These are phyloP conservation scores for Termitomyces titanicus DNA, from an alignment of 768 basidiomycete genomes.

Conservation along the genomic window DNA sequence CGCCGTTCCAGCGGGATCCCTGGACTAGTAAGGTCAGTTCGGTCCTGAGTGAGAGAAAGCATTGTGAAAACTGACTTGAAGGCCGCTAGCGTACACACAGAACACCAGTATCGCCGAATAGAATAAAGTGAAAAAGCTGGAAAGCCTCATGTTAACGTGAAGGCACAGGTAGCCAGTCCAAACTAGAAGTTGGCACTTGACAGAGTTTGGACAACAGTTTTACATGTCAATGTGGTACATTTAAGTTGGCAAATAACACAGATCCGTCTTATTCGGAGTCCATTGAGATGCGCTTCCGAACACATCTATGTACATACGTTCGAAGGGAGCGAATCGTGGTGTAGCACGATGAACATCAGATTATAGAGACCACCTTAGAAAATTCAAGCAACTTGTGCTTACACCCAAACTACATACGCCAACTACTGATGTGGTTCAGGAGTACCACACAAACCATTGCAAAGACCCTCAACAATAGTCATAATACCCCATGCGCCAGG, in stretches of 20 bases:
- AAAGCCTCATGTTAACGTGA: not conserved
- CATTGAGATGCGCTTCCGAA: too few species aligned
- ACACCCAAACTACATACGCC: not conserved
- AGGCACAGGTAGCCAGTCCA: not conserved
- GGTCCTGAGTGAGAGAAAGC: not conserved
- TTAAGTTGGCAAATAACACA: not conserved
- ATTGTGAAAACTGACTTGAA: constrained; percentile 1
- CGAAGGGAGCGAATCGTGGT: too few species aligned
- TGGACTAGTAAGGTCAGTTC: constrained; percentile 2
- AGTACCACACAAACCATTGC: constrained; percentile 14
- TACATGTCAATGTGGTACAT: too few species aligned
- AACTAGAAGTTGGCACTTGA: not conserved
- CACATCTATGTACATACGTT: too few species aligned
- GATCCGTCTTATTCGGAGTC: not conserved
- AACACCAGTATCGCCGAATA: not conserved
- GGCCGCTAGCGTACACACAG: not conserved
- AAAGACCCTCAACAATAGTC: constrained; percentile 36
- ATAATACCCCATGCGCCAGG: constrained; percentile 56
- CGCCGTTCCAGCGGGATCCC: constrained; percentile 12
- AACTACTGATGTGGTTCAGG: not conserved
- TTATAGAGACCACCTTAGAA: not conserved
- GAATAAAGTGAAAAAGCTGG: not conserved
- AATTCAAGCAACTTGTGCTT: not conserved
- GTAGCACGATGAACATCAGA: not conserved
- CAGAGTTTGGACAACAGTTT: too few species aligned